Percentiles rank a stretch among this genome's conserved stretches.
Conservation (phyloP, 2,329 filamentous ascomycete species). For the Furcasterigmium furcatum region DNA sequence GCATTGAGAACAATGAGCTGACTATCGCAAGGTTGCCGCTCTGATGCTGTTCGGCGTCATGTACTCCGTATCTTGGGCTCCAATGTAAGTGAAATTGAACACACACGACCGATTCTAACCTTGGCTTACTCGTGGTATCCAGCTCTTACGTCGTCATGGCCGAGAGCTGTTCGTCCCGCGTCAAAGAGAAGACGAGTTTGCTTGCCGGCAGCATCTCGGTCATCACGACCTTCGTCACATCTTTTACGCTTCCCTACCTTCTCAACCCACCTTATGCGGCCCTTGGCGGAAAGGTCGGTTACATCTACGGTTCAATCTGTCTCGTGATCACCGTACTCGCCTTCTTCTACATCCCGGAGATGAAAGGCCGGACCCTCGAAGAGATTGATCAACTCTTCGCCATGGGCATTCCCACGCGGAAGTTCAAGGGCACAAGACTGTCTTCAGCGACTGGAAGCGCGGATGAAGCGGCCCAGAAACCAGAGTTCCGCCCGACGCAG, state of each 20-base stretch:
- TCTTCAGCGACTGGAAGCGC: too few species aligned
- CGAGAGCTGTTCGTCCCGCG: slow-evolving; percentile 17
- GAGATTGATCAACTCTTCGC: slow-evolving; percentile 18
- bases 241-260: slow-evolving; percentile 15
- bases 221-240: slow-evolving; percentile 14
- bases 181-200: slow-evolving; percentile 26
- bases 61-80: slow-evolving; percentile 22
- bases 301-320: slow-evolving; percentile 19
- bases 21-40: slow-evolving; percentile 16
- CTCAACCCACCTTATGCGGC: slow-evolving; percentile 12
- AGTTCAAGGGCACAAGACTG: slow-evolving; percentile 11
- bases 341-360: slow-evolving; percentile 40
- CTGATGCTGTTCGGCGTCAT: slow-evolving; percentile 19
- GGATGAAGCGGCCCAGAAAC: too few species aligned
- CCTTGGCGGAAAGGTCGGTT: slow-evolving; percentile 13
- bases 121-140: not conserved
- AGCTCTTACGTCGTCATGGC: slow-evolving; percentile 22
- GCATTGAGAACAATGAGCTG: not conserved
- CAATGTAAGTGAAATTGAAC: slow-evolving; percentile 14
- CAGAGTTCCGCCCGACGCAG: too few species aligned
- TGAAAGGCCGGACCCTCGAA: slow-evolving; percentile 27
- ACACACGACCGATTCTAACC: not conserved
- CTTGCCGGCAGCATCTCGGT: slow-evolving; percentile 21
- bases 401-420: slow-evolving; percentile 11
- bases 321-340: slow-evolving; percentile 16